Evolutionary conservation across 2,329 filamentous ascomycete species (phyloP).

Genomic region (Penicillium sp.): DNA sequence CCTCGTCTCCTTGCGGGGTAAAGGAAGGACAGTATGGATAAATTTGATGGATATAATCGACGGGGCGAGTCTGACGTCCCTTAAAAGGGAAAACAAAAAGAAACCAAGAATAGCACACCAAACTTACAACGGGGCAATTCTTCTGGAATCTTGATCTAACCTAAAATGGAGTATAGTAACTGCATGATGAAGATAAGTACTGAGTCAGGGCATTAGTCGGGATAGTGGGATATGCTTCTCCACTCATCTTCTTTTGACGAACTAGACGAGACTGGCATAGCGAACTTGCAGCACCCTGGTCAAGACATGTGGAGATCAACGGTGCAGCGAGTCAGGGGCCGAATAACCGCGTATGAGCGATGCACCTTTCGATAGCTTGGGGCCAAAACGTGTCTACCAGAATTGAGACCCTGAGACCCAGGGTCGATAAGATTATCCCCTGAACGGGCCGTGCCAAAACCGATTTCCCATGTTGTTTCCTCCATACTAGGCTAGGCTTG

Average conservation of each 20-base stretch:
- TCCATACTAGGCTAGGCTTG: neutral
- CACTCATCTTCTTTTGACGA: conserved; percentile 1
- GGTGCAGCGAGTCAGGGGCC: neutral
- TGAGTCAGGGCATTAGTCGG: neutral
- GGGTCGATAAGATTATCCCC: neutral
- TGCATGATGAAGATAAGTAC: neutral
- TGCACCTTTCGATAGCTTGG: neutral
- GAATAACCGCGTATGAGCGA: neutral
- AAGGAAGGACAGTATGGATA: neutral
- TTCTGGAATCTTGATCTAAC: neutral
- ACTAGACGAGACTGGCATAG: conserved; percentile 2
- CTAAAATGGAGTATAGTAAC: neutral
- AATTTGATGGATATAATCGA: neutral
- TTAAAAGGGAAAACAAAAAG: neutral
- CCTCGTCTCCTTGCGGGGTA: neutral
- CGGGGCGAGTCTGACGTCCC: neutral
- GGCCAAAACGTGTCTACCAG: neutral
- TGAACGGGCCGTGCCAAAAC: neutral
- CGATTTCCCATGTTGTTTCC: neutral
- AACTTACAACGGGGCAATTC: neutral
- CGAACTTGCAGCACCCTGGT: neutral
- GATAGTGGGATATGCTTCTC: neutral
- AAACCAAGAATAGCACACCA: neutral
- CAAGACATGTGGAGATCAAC: neutral
- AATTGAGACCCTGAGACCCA: neutral